These are phyloP conservation scores for Aspergillus oerlinghausenensis DNA, from an alignment of 2,329 filamentous ascomycete genomes.

Conservation along the genomic window DNA sequence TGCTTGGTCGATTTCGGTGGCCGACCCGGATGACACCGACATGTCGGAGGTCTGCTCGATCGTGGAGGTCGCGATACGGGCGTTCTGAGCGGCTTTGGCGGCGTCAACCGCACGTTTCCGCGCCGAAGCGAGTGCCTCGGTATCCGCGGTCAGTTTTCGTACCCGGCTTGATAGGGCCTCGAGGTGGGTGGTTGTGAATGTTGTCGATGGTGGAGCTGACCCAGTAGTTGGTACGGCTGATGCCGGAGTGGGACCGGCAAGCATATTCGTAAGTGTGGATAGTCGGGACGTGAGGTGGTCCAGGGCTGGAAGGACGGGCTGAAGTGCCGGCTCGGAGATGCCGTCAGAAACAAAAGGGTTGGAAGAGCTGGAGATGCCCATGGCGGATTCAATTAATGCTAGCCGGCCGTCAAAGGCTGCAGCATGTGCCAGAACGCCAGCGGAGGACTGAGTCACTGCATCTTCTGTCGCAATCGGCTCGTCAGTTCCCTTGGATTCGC, in stretches of 20 bases:
- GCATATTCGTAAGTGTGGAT: constrained; percentile 58
- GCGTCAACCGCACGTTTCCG: constrained; percentile 41
- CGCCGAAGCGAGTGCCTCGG: constrained; percentile 40
- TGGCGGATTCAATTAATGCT: constrained; percentile 68
- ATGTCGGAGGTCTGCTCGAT: constrained; percentile 25
- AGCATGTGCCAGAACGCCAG: constrained; percentile 66
- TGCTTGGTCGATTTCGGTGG: constrained; percentile 53
- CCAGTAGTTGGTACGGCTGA: constrained; percentile 20
- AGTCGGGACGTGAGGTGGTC: constrained; percentile 78
- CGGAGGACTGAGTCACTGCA: constrained; percentile 13
- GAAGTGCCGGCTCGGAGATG: constrained; percentile 47
- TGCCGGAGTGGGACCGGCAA: constrained; percentile 33
- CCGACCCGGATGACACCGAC: constrained; percentile 23
- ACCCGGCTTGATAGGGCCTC: constrained; percentile 42
- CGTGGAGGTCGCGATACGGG: constrained; percentile 30
- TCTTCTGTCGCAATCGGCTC: constrained; percentile 6
- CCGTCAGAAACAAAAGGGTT: constrained; percentile 47
- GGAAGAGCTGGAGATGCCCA: constrained; percentile 71
- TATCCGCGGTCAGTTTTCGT: constrained; percentile 42
- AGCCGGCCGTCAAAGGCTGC: constrained; percentile 85
- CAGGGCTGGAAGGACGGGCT: constrained; percentile 76
- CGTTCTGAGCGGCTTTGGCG: constrained; percentile 38
- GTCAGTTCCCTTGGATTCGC: neutral
- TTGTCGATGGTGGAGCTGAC: constrained; percentile 17
- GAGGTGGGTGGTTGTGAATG: constrained; percentile 38